These are phyloP conservation scores for Sutorius eximius DNA, from an alignment of 1,284 basidiomycete species.

Conservation along the genomic window DNA sequence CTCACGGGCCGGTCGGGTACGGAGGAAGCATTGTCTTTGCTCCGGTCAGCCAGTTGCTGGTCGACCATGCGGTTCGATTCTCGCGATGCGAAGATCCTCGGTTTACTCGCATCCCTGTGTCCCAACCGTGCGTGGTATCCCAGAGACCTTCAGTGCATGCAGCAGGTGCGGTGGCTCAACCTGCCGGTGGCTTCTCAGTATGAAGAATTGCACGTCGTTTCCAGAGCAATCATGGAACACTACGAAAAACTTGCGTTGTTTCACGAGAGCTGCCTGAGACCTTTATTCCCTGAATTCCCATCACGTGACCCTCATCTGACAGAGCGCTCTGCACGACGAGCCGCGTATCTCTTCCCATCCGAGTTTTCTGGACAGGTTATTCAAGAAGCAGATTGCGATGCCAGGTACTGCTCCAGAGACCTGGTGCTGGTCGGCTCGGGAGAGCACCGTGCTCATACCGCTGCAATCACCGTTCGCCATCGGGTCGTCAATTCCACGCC, in stretches of 20 bases:
- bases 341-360: conserved; percentile 9
- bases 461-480: conserved; percentile 11
- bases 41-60: conserved; percentile 38
- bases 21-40: conserved; percentile 43
- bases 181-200: conserved; percentile 35
- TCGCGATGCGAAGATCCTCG: conserved; percentile 35
- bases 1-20: conserved; percentile 46
- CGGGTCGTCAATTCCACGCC: not conserved
- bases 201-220: conserved; percentile 28
- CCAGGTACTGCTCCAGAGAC: conserved; percentile 21
- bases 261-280: not conserved
- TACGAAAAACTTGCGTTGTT: conserved; percentile 19
- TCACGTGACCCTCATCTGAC: conserved; percentile 10
- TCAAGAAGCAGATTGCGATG: conserved; percentile 2
- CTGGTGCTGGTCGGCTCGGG: not conserved
- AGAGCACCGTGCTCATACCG: conserved; percentile 18
- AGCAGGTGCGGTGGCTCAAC: conserved; percentile 24
- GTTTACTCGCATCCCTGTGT: conserved; percentile 36
- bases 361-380: conserved; percentile 1
- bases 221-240: conserved; percentile 34
- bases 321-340: conserved; percentile 13
- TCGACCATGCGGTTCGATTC: conserved; percentile 39
- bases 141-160: conserved; percentile 22
- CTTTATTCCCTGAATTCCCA: conserved; percentile 9
- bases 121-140: conserved; percentile 43